These are phyloP conservation scores for Canavalia ensiformis DNA, from an alignment of 306 rosid species.

Conservation along the genomic window DNA sequence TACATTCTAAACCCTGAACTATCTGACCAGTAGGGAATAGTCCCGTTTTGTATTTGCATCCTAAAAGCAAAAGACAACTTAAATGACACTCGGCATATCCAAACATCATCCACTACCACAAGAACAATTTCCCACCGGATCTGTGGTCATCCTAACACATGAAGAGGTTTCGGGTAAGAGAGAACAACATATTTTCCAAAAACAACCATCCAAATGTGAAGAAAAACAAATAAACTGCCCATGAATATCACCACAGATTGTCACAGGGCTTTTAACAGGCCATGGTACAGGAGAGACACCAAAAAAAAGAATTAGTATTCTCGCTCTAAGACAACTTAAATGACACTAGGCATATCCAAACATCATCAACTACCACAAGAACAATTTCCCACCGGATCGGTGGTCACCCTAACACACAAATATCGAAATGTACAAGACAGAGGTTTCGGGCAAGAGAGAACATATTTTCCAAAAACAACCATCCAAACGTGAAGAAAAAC, in stretches of 20 bases:
- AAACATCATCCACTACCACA: constrained; percentile 30
- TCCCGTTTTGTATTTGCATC: not conserved
- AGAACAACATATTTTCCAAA: constrained; percentile 4
- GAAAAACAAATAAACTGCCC: constrained; percentile 67
- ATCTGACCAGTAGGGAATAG: not conserved
- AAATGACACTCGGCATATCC: constrained; percentile 28
- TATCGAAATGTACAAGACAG: constrained; percentile 14
- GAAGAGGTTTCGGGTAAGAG: not conserved
- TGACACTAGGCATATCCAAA: no score
- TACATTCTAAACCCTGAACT: constrained; percentile 1
- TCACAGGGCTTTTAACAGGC: constrained; percentile 99
- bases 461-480: constrained; percentile 17
- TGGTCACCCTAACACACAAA: constrained; percentile 33
- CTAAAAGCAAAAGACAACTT: constrained; percentile 21
- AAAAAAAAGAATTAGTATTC: constrained; percentile 38
- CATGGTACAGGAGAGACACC: constrained; percentile 54
- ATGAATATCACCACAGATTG: constrained; percentile 98
- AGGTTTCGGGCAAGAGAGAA: not conserved
- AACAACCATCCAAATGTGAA: constrained; percentile 12
- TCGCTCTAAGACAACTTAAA: constrained; percentile 7
- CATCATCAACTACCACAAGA: no score
- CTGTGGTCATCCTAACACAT: constrained; percentile 32
- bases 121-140: constrained; percentile 1
- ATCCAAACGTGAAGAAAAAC: constrained; percentile 12
- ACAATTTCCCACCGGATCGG: no score